Conservation (phyloP, 441 rosid species). For the Adansonia madagascariensis region DNA sequence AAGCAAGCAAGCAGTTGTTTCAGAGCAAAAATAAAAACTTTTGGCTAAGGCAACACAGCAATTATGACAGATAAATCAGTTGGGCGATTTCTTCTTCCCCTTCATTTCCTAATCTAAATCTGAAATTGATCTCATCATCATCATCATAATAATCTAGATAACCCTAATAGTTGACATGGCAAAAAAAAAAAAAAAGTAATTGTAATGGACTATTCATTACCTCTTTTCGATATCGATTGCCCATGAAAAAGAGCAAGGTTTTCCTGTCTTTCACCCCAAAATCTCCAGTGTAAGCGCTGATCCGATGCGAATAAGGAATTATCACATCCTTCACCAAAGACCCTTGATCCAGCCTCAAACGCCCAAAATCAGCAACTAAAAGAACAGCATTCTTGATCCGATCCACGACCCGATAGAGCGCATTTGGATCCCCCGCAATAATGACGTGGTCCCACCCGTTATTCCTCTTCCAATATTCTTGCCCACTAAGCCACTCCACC, state of each 20-base stretch:
- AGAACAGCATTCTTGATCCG: conserved; percentile 66
- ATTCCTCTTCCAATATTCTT: conserved; percentile 80
- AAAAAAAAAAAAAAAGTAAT: neutral
- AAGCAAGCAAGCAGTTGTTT: neutral
- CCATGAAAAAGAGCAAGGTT: conserved; percentile 93
- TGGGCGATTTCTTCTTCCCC: neutral
- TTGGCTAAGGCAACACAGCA: neutral
- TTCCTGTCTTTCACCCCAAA: conserved; percentile 59
- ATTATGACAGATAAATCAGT: neutral
- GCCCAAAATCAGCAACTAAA: conserved; percentile 78
- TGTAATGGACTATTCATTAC: conserved; percentile 36
- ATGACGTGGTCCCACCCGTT: conserved; percentile 78
- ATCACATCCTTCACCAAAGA: conserved; percentile 88
- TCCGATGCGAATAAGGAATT: conserved; percentile 85
- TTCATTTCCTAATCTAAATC: neutral
- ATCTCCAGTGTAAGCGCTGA: conserved; percentile 66
- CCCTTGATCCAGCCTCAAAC: conserved; percentile 80
- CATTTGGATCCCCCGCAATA: conserved; percentile 90
- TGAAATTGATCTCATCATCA: neutral
- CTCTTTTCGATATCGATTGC: conserved; percentile 90
- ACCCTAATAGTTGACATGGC: neutral
- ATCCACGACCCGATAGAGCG: conserved; percentile 64
- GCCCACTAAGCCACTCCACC: conserved; percentile 79
- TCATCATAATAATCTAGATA: neutral
- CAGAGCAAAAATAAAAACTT: neutral